Conservation (phyloP, 2,329 filamentous ascomycete species). For the Mycocentrospora acerina region DNA sequence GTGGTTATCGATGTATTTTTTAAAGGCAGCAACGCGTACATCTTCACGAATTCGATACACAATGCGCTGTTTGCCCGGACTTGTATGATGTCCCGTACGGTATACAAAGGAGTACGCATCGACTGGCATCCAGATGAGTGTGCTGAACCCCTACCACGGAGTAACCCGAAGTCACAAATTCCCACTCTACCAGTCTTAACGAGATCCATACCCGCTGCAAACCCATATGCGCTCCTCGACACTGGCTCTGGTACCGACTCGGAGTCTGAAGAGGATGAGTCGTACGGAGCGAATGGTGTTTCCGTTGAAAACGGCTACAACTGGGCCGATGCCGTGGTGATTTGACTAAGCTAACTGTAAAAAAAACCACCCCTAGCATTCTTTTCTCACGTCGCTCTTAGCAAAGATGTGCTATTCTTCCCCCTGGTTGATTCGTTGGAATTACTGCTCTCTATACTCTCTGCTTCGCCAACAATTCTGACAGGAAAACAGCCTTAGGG, state of each 20-base stretch:
- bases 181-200: constrained; percentile 7
- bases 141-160: constrained; percentile 55
- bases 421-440: no score
- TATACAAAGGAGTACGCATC: constrained; percentile 71
- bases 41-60: constrained; percentile 76
- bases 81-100: constrained; percentile 70
- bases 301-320: constrained; percentile 15
- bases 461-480: no score
- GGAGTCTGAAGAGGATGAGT: constrained; percentile 25
- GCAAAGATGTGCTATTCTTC: no score
- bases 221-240: constrained; percentile 35
- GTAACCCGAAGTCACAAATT: constrained; percentile 8
- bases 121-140: constrained; percentile 75
- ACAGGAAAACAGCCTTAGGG: no score
- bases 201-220: constrained; percentile 27
- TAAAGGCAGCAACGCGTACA: constrained; percentile 60
- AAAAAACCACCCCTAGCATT: no score
- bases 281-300: constrained; percentile 22
- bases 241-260: constrained; percentile 27
- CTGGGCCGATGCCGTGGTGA: constrained; percentile 24
- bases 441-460: no score
- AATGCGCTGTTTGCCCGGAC: constrained; percentile 73
- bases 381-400: no score
- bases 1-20: constrained; percentile 67
- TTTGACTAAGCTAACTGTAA: constrained; percentile 6